Base-by-base conservation (phyloP, 306 rosid genomes). In the Mucuna pruriens region DNA sequence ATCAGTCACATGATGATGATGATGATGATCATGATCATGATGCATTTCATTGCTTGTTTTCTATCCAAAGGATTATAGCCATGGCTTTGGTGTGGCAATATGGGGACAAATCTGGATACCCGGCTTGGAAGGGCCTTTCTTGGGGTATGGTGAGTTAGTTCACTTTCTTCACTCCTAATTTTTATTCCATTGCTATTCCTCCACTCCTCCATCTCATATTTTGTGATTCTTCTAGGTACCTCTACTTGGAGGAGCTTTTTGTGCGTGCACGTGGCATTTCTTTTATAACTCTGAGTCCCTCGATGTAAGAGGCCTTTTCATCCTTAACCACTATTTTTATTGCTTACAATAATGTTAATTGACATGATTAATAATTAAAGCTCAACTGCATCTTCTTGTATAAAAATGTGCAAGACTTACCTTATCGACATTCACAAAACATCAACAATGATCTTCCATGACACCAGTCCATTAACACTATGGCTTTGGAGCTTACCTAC, bases 201-300 rank as follows among this genome's bases (percentile, higher is more conserved):
- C 1, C 12, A 49, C 7, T 33, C 26, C 17, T 5, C 2, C 23
- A 48, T 61, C 62, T 42, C 73, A 33, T 42, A 42, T 46, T 40
- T 9, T 78, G 20, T 75, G 65, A 80, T 82, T 77, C 83, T 55
- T 87, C 77, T 85, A 95, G 97, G 97, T 95, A 71, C 97, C 97
- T 51, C 78, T 90, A 80, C 94, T 95, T 51, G 97, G 97, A 70
- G 98, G 98, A 87, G 99, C 99, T 77, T 78, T 93, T 17, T 95
- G 96, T 62, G 97, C 99, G 9, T 95, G 99, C 80, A 93, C 98
- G 6, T 95, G 96, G 97, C 99, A 95, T 90, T 95, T 95, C 97
- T 95, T 95, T 79, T 93, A 93, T 86, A 93, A 95, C 84, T 88
- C 98, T 0, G 92, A 95, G 71, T 89, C 99, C 45, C 90, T 95